Conservation (phyloP, 2,329 filamentous ascomycete genomes). For the Pestalotiopsis sp. region DNA sequence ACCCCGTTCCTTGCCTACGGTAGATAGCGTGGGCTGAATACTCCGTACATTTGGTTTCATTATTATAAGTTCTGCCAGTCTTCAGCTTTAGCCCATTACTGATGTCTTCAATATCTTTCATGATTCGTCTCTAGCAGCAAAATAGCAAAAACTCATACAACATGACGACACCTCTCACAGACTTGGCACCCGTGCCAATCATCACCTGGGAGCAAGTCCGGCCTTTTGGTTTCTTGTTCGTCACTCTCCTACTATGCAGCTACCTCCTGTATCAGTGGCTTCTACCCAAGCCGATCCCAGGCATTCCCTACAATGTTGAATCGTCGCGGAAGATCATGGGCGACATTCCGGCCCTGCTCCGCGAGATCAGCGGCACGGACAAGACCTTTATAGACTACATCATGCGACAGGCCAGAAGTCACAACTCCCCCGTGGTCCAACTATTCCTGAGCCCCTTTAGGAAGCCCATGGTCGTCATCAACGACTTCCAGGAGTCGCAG, state of each 20-base stretch:
- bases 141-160: neutral
- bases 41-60: neutral
- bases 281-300: conserved; percentile 21
- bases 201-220: neutral
- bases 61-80: neutral
- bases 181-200: neutral
- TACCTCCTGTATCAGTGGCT: conserved; percentile 25
- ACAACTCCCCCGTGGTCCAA: conserved; percentile 32
- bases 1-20: neutral
- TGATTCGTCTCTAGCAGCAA: neutral
- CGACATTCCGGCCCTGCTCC: conserved; percentile 15
- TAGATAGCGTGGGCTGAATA: neutral
- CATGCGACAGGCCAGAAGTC: conserved; percentile 7
- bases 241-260: neutral
- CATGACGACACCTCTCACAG: neutral
- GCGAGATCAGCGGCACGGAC: neutral
- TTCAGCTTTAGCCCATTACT: neutral
- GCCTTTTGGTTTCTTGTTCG: conserved; percentile 1
- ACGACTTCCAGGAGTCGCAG: conserved; percentile 34
- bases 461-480: conserved; percentile 33
- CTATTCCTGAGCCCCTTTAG: conserved; percentile 37
- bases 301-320: conserved; percentile 20
- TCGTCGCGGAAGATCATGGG: conserved; percentile 18
- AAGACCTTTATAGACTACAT: conserved; percentile 15
- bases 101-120: neutral